Base-by-base conservation (phyloP, 441 rosid genomes). In the Syzygium syzygioides region DNA sequence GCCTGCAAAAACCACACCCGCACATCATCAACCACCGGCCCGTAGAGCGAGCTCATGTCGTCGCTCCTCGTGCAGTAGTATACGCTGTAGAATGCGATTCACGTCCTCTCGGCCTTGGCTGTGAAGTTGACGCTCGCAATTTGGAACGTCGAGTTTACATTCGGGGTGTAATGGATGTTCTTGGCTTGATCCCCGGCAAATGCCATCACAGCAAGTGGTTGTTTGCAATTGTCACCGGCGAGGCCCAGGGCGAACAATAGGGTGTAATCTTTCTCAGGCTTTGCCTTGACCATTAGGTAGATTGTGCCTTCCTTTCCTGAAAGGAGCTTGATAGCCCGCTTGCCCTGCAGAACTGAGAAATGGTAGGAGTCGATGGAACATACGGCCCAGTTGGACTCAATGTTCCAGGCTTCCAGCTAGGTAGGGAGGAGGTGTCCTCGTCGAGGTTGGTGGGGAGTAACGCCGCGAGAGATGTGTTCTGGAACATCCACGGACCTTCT, bases 221-320 rank as follows among this genome's bases (percentile, higher is more conserved):
- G 93, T 93, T 95, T 98, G 95, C 99, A 96, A 87, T 94, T 96
- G 90, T 98, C 99, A 41, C 92, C 92, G 0, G 98, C 99, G 17
- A 96, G 98, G 17, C 99, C 99, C 34, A 98, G 85, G 0, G 98
- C 90, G 90, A 96, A 96, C 26, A 94, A 89, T 90, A 98, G 37
- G 13, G 54, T 86, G 91, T 98, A 98, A 2, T 92, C 92, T 86
- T 92, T 93, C 87, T 95, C 86, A 0, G 95, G 89, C 66, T 90
- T 91, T 53, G 99, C 96, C 90, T 96, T 97, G 3, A 98, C 98
- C 98, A 95, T 96, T 87, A 96, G 99, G 2, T 99, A 95, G 48
- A 98, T 95, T 79, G 96, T 96, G 53, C 99, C 99, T 94, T 98
- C 99, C 90, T 98, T 98, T 28, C 99, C 99, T 0, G 99, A 98